A percentile compares a stretch with the other conserved stretches of the same genome.
phyloP scores from a whole-genome alignment of 345 rosid species.

The Mangifera indica region DNA sequence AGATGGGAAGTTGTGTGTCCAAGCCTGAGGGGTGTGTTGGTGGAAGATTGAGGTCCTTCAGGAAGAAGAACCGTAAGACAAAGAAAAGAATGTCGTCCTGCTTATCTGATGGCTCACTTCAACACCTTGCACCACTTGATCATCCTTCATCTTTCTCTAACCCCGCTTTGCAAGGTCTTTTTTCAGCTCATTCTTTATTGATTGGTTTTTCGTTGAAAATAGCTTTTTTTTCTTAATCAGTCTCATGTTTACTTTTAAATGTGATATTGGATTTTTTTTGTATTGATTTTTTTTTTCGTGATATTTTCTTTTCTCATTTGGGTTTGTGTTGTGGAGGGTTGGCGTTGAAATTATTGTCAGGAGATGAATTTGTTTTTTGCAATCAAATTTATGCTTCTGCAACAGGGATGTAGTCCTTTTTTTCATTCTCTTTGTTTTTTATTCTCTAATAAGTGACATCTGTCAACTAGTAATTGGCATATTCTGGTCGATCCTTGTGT shows the following conservation, averaged over 20 bases:
- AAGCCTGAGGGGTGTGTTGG: conserved; percentile 68
- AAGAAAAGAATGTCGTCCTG: conserved; percentile 47
- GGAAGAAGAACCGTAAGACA: conserved; percentile 45
- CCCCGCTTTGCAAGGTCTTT: conserved; percentile 62
- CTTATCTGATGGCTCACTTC: conserved; percentile 53
- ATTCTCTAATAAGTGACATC: background rate
- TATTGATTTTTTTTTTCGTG: too few relatives aligned
- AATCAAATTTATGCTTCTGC: conserved; percentile 21
- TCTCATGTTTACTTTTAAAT: conserved; percentile 17
- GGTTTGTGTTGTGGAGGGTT: background rate
- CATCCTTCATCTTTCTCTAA: conserved; percentile 53
- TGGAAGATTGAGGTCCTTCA: conserved; percentile 53
- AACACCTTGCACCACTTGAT: conserved; percentile 37
- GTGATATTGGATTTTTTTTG: conserved; percentile 3
- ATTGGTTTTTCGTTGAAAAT: background rate
- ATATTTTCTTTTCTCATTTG: background rate
- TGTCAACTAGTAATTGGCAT: conserved; percentile 4
- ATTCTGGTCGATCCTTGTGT: conserved; percentile 3
- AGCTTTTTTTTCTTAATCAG: background rate
- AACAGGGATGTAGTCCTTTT: too few relatives aligned
- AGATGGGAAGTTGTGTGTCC: conserved; percentile 86
- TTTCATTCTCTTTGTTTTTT: too few relatives aligned
- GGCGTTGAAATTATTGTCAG: background rate
- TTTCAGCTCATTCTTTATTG: background rate
- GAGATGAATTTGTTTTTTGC: background rate